Percentiles rank a stretch among this genome's conserved stretches.
Evolutionary conservation across 257 asterid genomes (phyloP).

Genomic region (Cordia subcordata): DNA sequence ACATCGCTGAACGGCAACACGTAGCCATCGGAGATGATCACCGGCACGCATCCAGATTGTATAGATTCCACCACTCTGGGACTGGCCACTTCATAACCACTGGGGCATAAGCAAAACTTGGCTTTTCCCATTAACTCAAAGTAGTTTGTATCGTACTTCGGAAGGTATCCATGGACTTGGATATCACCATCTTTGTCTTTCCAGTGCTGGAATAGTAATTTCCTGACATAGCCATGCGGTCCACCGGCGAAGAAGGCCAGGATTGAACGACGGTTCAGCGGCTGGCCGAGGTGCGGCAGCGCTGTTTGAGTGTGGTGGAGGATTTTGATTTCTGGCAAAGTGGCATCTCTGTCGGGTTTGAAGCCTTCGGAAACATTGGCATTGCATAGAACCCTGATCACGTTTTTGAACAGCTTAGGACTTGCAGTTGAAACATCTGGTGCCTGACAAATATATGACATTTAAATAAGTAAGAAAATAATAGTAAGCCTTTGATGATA

Average conservation of each 20-base stretch:
- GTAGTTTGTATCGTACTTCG: constrained; percentile 25
- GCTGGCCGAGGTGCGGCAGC: constrained; percentile 25
- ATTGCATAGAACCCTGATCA: constrained; percentile 58
- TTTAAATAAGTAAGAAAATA: neutral
- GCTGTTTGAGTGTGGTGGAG: constrained; percentile 13
- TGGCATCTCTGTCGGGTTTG: constrained; percentile 38
- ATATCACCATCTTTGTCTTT: constrained; percentile 33
- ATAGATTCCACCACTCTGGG: constrained; percentile 53
- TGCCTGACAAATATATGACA: constrained; percentile 32
- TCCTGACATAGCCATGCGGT: constrained; percentile 48
- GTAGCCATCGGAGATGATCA: constrained; percentile 33
- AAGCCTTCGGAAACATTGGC: constrained; percentile 63
- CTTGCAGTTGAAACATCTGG: constrained; percentile 33
- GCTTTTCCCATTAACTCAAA: constrained; percentile 33
- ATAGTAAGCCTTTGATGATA: neutral
- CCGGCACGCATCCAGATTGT: constrained; percentile 49
- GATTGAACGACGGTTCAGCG: constrained; percentile 16
- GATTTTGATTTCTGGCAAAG: constrained; percentile 51
- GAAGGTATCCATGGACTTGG: constrained; percentile 47
- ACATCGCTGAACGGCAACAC: constrained; percentile 57
- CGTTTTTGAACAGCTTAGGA: constrained; percentile 27
- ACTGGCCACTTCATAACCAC: constrained; percentile 73
- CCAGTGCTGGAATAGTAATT: constrained; percentile 34
- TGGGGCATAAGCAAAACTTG: constrained; percentile 52
- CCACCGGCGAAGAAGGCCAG: constrained; percentile 71